Evolutionary conservation across 805 yeast genomes (phyloP).

Genomic region (Monosporozyma servazzii): DNA sequence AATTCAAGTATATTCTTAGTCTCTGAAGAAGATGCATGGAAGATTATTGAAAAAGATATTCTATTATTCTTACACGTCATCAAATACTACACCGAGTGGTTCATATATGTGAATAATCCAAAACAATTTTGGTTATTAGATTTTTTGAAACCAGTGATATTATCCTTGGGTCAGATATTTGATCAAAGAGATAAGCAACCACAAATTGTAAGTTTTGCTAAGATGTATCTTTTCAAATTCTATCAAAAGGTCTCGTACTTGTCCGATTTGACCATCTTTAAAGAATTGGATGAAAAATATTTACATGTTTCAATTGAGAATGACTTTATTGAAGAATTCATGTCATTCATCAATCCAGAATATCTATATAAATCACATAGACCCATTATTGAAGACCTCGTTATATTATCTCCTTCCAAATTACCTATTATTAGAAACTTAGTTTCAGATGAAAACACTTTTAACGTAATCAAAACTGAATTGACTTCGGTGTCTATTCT

Average conservation of each 20-base stretch:
- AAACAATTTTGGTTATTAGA: conserved; percentile 11
- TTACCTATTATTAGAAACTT: conserved; percentile 21
- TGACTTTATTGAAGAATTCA: conserved; percentile 15
- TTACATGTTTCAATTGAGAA: conserved; percentile 12
- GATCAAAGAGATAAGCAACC: conserved; percentile 9
- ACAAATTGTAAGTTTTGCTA: conserved; percentile 17
- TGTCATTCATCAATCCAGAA: conserved; percentile 25
- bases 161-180: conserved; percentile 16
- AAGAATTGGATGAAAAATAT: conserved; percentile 14
- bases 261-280: conserved; percentile 11
- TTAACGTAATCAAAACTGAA: conserved; percentile 14
- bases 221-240: conserved; percentile 16
- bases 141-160: conserved; percentile 8
- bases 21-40: conserved; percentile 8
- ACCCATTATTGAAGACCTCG: conserved; percentile 7
- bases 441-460: conserved; percentile 12
- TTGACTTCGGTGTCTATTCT: conserved; percentile 15
- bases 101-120: conserved; percentile 4
- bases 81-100: conserved; percentile 14
- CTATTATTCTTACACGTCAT: conserved; percentile 19
- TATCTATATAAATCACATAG: conserved; percentile 15
- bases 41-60: conserved; percentile 14
- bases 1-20: conserved; percentile 14
- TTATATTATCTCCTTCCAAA: conserved; percentile 14
- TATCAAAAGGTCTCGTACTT: conserved; percentile 21